phyloP scores from a whole-genome alignment of 257 asterid species.

The Nicotiana tabacum region DNA sequence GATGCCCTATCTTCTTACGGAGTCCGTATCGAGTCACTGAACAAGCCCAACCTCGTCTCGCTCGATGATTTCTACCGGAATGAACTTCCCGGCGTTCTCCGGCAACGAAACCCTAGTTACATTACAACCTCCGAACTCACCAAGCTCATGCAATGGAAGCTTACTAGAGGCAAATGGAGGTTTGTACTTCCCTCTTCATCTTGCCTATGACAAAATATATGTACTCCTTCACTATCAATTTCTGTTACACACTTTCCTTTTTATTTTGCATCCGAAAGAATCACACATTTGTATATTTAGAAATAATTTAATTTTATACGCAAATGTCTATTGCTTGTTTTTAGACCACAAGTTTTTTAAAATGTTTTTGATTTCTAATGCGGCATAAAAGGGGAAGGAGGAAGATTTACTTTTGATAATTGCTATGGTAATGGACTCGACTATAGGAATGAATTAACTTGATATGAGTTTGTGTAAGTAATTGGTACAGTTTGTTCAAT shows the following conservation, averaged over 20 bases:
- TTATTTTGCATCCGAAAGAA: not conserved
- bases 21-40: constrained; percentile 30
- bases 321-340: too few relatives aligned
- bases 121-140: constrained; percentile 61
- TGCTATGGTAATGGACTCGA: not conserved
- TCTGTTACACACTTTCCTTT: not conserved
- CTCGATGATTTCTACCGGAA: constrained; percentile 75
- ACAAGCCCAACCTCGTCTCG: constrained; percentile 55
- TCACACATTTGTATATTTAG: not conserved
- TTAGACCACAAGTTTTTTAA: not conserved
- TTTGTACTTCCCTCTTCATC: not conserved
- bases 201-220: not conserved
- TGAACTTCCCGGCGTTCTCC: constrained; percentile 62
- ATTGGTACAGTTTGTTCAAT: not conserved
- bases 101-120: constrained; percentile 54
- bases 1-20: constrained; percentile 55
- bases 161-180: constrained; percentile 82
- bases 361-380: too few relatives aligned
- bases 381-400: not conserved
- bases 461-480: not conserved
- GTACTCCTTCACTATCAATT: not conserved
- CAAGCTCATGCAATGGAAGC: constrained; percentile 85
- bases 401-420: not conserved
- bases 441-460: not conserved
- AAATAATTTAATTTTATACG: not conserved